Conservation (phyloP, 176 grass and related monocot species). For the Cenchrus americanus region DNA sequence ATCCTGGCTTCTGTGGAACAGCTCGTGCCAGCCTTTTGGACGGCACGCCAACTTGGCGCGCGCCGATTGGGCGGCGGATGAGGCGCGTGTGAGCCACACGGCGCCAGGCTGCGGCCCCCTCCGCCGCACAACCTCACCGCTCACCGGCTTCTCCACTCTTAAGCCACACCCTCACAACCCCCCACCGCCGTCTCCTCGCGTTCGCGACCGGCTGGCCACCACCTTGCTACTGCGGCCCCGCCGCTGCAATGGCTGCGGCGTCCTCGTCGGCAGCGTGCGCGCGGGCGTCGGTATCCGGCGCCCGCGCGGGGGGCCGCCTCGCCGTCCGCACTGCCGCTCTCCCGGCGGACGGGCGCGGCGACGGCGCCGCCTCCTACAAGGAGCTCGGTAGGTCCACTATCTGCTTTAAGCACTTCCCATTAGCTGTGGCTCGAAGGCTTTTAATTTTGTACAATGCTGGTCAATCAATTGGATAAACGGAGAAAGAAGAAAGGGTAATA, state of each 20-base stretch:
- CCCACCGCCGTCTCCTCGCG: not conserved
- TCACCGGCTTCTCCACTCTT: not conserved
- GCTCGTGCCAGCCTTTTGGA: not conserved
- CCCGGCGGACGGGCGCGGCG: slow-evolving; percentile 44
- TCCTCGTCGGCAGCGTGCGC: slow-evolving; percentile 23
- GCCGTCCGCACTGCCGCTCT: slow-evolving; percentile 31
- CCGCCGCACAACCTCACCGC: slow-evolving; percentile 27
- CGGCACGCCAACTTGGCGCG: not conserved
- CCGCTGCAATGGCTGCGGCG: slow-evolving; percentile 13
- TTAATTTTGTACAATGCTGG: not conserved
- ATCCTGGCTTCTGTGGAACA: too few relatives aligned
- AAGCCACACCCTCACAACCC: not conserved
- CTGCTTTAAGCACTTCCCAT: not conserved
- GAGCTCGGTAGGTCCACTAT: slow-evolving; percentile 42
- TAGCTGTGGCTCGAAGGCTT: not conserved
- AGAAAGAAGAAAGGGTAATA: not conserved
- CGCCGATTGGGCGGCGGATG: slow-evolving; percentile 43
- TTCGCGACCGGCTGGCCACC: not conserved
- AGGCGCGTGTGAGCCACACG: slow-evolving; percentile 60
- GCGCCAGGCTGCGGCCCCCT: slow-evolving; percentile 36
- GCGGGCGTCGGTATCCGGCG: not conserved
- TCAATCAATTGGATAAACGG: not conserved
- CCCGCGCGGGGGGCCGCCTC: slow-evolving; percentile 14
- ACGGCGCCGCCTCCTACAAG: slow-evolving; percentile 44
- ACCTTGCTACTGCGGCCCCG: not conserved